These are phyloP conservation scores for Septoria linicola DNA, from an alignment of 2,329 filamentous ascomycete genomes.

Conservation along the genomic window DNA sequence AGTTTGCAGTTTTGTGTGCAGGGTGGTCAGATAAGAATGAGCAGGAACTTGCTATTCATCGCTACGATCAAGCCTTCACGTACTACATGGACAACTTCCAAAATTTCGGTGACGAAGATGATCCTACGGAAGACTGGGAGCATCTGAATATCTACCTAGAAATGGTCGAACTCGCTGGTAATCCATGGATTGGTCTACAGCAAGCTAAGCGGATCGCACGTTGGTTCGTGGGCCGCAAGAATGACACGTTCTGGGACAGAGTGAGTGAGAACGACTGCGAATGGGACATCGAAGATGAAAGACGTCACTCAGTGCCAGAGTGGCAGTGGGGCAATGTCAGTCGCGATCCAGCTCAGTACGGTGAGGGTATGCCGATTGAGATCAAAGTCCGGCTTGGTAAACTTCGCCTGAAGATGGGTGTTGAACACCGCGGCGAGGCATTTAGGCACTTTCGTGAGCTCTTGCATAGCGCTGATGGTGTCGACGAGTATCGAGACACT, in stretches of 20 bases:
- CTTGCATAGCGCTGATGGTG: constrained; percentile 64
- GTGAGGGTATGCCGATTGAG: constrained; percentile 72
- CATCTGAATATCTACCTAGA: constrained; percentile 85
- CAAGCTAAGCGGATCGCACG: constrained; percentile 71
- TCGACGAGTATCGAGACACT: constrained; percentile 73
- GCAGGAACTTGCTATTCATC: constrained; percentile 29
- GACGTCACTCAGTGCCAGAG: constrained; percentile 61
- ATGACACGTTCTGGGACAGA: constrained; percentile 76
- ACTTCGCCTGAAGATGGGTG: constrained; percentile 71
- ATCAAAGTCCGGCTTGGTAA: constrained; percentile 80
- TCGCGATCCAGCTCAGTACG: constrained; percentile 61
- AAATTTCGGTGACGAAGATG: constrained; percentile 41
- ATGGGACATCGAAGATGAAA: constrained; percentile 74
- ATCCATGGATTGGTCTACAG: constrained; percentile 64
- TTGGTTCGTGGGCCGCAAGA: constrained; percentile 75
- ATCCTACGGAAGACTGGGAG: constrained; percentile 64
- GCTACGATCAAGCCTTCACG: constrained; percentile 54
- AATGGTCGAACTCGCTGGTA: constrained; percentile 64
- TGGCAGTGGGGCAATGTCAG: constrained; percentile 55
- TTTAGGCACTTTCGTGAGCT: constrained; percentile 53
- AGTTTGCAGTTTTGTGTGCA: constrained; percentile 56
- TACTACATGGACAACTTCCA: constrained; percentile 43
- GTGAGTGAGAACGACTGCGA: constrained; percentile 73
- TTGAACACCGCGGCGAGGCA: constrained; percentile 66
- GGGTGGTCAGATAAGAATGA: constrained; percentile 29